Conservation (phyloP, 164 flowering plant genomes). For the Platanus orientalis region DNA sequence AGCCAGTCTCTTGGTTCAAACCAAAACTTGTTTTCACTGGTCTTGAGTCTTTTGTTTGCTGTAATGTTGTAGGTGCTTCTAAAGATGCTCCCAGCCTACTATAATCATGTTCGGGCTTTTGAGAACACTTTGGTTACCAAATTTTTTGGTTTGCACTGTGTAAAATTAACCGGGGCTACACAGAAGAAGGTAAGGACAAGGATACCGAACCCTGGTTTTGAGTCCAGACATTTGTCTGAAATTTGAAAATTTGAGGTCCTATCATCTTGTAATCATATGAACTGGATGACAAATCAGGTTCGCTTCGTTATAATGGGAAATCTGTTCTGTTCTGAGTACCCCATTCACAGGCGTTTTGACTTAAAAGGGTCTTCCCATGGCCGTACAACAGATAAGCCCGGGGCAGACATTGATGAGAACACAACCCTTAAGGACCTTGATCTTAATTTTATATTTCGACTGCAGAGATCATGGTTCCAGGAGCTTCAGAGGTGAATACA, state of each 20-base stretch:
- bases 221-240: not conserved
- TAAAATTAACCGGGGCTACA: constrained; percentile 49
- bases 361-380: constrained; percentile 85
- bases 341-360: constrained; percentile 67
- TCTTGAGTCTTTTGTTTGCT: not conserved
- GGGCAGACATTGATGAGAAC: constrained; percentile 53
- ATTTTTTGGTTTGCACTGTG: constrained; percentile 64
- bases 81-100: constrained; percentile 68
- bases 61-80: constrained; percentile 41
- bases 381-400: constrained; percentile 64
- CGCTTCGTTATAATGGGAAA: constrained; percentile 83
- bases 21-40: not conserved
- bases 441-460: constrained; percentile 62
- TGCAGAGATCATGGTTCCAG: constrained; percentile 66
- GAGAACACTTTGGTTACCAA: constrained; percentile 63
- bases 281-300: constrained; percentile 36
- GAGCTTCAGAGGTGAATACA: constrained; percentile 55
- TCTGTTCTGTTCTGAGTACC: constrained; percentile 59
- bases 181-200: constrained; percentile 51
- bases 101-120: constrained; percentile 56
- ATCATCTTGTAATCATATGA: not conserved
- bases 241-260: not conserved
- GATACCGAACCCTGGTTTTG: not conserved
- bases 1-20: not conserved
- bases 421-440: constrained; percentile 83